Conservation (phyloP, 495 filamentous ascomycete genomes). For the Bombardia bombarda region DNA sequence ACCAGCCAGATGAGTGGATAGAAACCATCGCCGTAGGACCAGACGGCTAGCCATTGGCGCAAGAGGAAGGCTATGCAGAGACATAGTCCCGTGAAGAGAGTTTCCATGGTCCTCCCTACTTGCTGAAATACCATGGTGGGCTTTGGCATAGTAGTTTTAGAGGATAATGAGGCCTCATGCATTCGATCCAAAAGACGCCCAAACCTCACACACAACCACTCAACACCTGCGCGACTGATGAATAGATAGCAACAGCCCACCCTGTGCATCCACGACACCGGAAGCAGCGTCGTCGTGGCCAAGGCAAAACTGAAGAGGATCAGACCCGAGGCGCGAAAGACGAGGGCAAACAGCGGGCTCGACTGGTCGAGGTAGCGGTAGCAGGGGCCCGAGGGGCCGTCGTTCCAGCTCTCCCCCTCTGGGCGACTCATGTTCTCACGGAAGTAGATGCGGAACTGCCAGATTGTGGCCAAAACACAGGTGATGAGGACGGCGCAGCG, state of each 20-base stretch:
- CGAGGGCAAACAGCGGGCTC: neutral
- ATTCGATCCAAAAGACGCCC: neutral
- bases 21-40: slow-evolving; percentile 1
- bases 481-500: neutral
- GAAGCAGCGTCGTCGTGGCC: neutral
- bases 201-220: neutral
- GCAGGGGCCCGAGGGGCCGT: neutral
- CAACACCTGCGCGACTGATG: neutral
- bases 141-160: no score
- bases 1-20: neutral
- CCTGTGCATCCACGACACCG: neutral
- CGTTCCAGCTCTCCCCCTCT: neutral
- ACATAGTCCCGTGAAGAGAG: neutral
- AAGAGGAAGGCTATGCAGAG: neutral
- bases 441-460: slow-evolving; percentile 1
- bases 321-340: neutral
- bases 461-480: neutral
- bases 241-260: neutral
- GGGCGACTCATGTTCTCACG: neutral
- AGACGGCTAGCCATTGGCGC: neutral
- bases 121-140: neutral
- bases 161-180: neutral
- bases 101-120: neutral
- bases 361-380: neutral
- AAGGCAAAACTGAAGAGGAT: neutral